Conservation (phyloP, 2,329 filamentous ascomycete species). For the Cladophialophora chaetospira region DNA sequence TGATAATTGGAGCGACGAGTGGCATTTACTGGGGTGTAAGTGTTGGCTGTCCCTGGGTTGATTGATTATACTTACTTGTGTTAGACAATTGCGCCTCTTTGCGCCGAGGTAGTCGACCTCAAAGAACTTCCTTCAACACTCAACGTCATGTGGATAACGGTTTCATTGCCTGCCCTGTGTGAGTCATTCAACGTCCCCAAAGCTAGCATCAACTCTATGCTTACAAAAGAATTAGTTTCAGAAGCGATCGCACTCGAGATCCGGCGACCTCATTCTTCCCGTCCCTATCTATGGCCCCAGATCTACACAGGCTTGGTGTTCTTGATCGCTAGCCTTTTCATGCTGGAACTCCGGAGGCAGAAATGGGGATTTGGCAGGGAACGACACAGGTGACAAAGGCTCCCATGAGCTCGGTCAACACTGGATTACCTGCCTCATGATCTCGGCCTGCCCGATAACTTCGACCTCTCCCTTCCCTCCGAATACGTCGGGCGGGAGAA, state of each 20-base stretch:
- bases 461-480: background rate
- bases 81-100: constrained; percentile 36
- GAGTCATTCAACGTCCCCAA: constrained; percentile 29
- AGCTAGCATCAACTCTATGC: background rate
- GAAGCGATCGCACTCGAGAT: constrained; percentile 58
- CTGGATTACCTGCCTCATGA: background rate
- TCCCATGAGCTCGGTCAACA: no score
- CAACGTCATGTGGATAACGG: constrained; percentile 35
- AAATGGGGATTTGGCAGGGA: constrained; percentile 31
- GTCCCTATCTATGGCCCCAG: constrained; percentile 54
- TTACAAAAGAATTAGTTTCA: constrained; percentile 41
- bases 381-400: constrained; percentile 23
- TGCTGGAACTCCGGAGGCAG: constrained; percentile 31
- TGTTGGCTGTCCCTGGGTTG: background rate
- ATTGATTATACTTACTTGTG: constrained; percentile 5
- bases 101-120: constrained; percentile 36
- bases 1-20: constrained; percentile 48
- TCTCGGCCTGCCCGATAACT: background rate
- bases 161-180: constrained; percentile 49
- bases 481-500: background rate
- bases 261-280: constrained; percentile 44
- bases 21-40: constrained; percentile 51
- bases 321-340: constrained; percentile 31
- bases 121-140: constrained; percentile 34
- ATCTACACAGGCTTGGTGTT: constrained; percentile 49